Conservation (phyloP, 768 basidiomycete genomes). For the Tulasnella sp. region DNA sequence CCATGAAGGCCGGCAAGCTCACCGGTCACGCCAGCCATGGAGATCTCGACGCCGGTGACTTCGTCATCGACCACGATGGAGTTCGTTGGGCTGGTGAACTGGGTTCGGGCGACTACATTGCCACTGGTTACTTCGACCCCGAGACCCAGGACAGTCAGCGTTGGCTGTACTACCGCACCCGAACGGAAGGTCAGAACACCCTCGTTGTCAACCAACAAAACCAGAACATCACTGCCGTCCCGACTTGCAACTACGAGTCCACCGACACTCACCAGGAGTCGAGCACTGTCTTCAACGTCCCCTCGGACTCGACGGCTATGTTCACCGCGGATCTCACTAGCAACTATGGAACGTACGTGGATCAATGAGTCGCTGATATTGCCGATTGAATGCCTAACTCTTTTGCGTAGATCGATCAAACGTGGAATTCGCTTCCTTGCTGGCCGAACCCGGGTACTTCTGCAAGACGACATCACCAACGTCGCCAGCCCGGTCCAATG, state of each 20-base stretch:
- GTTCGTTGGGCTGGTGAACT: constrained; percentile 91
- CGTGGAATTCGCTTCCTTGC: constrained; percentile 83
- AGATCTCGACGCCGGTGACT: constrained; percentile 90
- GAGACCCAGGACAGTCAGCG: constrained; percentile 58
- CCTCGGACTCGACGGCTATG: constrained; percentile 62
- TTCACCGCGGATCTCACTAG: constrained; percentile 63
- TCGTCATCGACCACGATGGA: constrained; percentile 88
- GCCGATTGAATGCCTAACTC: background rate
- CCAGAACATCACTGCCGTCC: constrained; percentile 61
- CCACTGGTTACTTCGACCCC: constrained; percentile 63
- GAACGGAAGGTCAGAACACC: constrained; percentile 96
- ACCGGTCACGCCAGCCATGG: constrained; percentile 88
- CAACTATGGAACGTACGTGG: constrained; percentile 45
- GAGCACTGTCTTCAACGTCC: constrained; percentile 63
- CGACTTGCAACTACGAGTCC: constrained; percentile 49
- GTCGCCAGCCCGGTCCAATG: constrained; percentile 50
- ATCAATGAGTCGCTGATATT: constrained; percentile 29
- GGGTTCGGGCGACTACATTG: constrained; percentile 75
- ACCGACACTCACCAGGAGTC: constrained; percentile 55
- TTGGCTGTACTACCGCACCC: constrained; percentile 93
- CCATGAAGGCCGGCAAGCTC: constrained; percentile 73
- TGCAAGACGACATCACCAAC: constrained; percentile 82
- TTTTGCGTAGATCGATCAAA: constrained; percentile 44
- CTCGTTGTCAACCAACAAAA: constrained; percentile 63
- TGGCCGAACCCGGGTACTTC: constrained; percentile 68